Base-by-base conservation (phyloP, 306 rosid species). In the Cucurbita ficifolia region DNA sequence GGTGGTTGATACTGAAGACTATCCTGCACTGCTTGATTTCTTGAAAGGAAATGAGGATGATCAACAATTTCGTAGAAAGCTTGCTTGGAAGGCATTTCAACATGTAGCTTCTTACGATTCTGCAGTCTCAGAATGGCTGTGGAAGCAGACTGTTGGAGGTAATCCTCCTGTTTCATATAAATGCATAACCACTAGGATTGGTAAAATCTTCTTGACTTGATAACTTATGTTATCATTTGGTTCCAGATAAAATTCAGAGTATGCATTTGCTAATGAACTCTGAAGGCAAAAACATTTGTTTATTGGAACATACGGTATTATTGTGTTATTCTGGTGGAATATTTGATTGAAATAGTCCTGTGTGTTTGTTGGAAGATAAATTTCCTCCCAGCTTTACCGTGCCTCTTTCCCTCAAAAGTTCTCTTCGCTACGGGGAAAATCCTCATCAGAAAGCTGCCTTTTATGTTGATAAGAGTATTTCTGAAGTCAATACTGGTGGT, bases 11-110 rank as follows among this genome's bases (percentile, higher is more conserved):
- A 84, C 96, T 63, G 86, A 89, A 80, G 97, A 94, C 69, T 94
- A 89, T 82, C 88, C 91, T 35, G 87, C 79, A 24, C 87, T 94
- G 39, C 73, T 89, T 64, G 92, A 90, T 22, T 94, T 76, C 84
- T 90, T 94, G 13, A 85, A 84, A 81, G 92, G 87, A 78, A 84
- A 80, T 51, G 79, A 82, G 48, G 86, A 84, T 51, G 89, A 85
- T 78, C 80, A 81, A 74, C 83, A 83, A 77, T 87, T 94, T 74
- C 92, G 95, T 74, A 69, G 86, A 79, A 84, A 82, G 80, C 98
- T 94, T 81, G 96, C 98, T 54, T 87, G 95, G 96, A 94, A 94
- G 85, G 97, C 98, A 62, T 90, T 90, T 77, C 95, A 91, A 70
- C 96, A 90, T 55, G 92, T 84, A 76, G 92, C 96, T 76, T 88